Evolutionary conservation across 2,329 filamentous ascomycete species (phyloP).

Genomic region (Cordyceps tenuipes): DNA sequence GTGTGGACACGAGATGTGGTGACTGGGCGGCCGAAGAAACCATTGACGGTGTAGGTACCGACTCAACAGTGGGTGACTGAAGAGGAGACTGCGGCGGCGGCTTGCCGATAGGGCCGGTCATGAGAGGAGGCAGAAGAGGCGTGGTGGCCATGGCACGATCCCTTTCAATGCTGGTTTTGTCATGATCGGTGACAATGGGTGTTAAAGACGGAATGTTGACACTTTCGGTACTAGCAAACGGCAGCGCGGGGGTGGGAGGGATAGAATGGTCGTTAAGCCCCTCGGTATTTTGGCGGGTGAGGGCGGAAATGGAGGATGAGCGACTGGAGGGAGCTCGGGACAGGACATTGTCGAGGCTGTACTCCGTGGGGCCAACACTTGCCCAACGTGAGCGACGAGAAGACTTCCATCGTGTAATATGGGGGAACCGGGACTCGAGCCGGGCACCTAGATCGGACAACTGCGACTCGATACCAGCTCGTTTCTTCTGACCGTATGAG

Average conservation of each 20-base stretch:
- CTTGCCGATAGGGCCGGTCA: slow-evolving; percentile 50
- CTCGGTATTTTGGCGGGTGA: slow-evolving; percentile 39
- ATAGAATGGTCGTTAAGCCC: slow-evolving; percentile 42
- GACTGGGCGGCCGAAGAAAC: slow-evolving; percentile 34
- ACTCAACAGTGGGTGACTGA: slow-evolving; percentile 68
- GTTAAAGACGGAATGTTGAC: slow-evolving; percentile 32
- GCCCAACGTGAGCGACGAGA: slow-evolving; percentile 37
- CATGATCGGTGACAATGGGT: slow-evolving; percentile 41
- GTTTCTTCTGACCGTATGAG: slow-evolving; percentile 44
- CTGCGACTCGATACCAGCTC: slow-evolving; percentile 47
- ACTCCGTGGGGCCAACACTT: slow-evolving; percentile 65
- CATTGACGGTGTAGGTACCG: slow-evolving; percentile 42
- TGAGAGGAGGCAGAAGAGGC: slow-evolving; percentile 74
- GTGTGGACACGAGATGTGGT: slow-evolving; percentile 31
- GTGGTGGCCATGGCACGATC: slow-evolving; percentile 62
- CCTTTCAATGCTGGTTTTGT: slow-evolving; percentile 42
- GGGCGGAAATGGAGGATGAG: slow-evolving; percentile 67
- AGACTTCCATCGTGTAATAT: slow-evolving; percentile 42
- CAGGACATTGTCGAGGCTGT: slow-evolving; percentile 70
- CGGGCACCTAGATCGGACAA: slow-evolving; percentile 56
- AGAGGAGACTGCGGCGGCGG: slow-evolving; percentile 67
- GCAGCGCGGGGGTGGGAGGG: slow-evolving; percentile 54
- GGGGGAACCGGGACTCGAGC: slow-evolving; percentile 53
- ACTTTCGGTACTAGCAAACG: slow-evolving; percentile 53
- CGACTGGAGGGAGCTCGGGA: slow-evolving; percentile 64